Conservation (phyloP, 768 basidiomycete genomes). For the Phlebiopsis flavidoalba region DNA sequence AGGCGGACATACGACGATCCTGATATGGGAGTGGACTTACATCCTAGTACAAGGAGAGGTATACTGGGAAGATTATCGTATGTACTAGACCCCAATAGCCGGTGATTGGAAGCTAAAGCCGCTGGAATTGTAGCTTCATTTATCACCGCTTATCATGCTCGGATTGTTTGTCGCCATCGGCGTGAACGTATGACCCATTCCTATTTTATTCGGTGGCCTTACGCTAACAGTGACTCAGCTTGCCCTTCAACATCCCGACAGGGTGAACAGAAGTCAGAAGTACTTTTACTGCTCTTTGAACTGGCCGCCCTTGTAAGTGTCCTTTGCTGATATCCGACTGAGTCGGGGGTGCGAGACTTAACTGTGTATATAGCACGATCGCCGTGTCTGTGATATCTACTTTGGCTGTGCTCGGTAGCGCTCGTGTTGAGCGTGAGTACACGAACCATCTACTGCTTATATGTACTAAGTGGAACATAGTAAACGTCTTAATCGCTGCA, state of each 20-base stretch:
- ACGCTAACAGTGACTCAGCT: constrained; percentile 7
- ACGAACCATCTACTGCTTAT: not conserved
- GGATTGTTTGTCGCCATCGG: constrained; percentile 15
- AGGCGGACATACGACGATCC: constrained; percentile 8
- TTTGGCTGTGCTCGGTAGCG: constrained; percentile 16
- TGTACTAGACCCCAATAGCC: not conserved
- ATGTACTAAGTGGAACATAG: constrained; percentile 1
- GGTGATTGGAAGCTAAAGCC: not conserved
- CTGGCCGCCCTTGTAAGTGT: constrained; percentile 17
- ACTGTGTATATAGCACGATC: constrained; percentile 10
- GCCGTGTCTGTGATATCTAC: constrained; percentile 18
- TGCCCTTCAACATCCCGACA: constrained; percentile 16
- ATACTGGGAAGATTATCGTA: not conserved
- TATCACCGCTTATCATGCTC: constrained; percentile 15
- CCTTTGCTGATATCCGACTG: not conserved
- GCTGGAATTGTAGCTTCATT: constrained; percentile 10
- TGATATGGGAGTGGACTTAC: not conserved
- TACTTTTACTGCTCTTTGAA: constrained; percentile 27
- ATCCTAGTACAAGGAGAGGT: not conserved
- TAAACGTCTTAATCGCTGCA: constrained; percentile 9
- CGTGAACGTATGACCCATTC: constrained; percentile 12
- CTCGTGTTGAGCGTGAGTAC: constrained; percentile 17
- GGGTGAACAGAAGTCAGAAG: constrained; percentile 16
- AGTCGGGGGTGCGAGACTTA: too few relatives aligned
- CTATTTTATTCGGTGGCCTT: too few relatives aligned